These are phyloP conservation scores for Colletotrichum sansevieriae DNA, from an alignment of 2,329 filamentous ascomycete species.

Conservation along the genomic window DNA sequence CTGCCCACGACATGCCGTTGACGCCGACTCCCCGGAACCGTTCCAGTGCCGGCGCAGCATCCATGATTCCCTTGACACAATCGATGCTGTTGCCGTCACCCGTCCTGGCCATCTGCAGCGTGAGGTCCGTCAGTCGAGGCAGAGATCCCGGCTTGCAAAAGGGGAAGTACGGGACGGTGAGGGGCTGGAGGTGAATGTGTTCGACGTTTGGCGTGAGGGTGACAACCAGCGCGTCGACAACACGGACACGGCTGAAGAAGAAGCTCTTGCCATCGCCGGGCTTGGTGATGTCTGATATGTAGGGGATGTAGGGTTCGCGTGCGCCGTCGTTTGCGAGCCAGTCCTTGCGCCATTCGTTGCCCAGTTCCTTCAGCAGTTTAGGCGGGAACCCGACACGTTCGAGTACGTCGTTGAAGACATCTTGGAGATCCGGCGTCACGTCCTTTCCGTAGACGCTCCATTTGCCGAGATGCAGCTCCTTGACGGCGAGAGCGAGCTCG, in stretches of 20 bases:
- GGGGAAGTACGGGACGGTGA: conserved; percentile 7
- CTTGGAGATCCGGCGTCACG: not conserved
- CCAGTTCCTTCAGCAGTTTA: not conserved
- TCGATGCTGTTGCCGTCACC: not conserved
- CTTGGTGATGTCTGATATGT: not conserved
- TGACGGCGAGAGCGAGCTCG: conserved; percentile 8
- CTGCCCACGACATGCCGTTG: conserved; percentile 2
- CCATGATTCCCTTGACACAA: not conserved
- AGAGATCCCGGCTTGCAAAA: conserved; percentile 12
- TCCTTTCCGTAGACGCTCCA: not conserved
- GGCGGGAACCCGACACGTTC: not conserved
- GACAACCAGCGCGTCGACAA: conserved; percentile 8
- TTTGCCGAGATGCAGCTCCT: conserved; percentile 14
- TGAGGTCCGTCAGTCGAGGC: conserved; percentile 12
- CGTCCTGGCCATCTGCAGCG: not conserved
- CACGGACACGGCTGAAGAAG: not conserved
- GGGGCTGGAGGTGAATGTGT: conserved; percentile 8
- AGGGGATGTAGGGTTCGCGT: not conserved
- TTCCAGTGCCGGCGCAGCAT: conserved; percentile 15
- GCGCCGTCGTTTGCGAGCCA: conserved; percentile 2
- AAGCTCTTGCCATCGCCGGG: not conserved
- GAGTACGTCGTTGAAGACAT: conserved; percentile 4
- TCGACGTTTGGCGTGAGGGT: conserved; percentile 10
- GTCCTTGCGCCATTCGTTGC: not conserved
- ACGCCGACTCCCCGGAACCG: conserved; percentile 5